Base-by-base conservation (phyloP, 2,329 filamentous ascomycete species). In the Fusarium globosum region DNA sequence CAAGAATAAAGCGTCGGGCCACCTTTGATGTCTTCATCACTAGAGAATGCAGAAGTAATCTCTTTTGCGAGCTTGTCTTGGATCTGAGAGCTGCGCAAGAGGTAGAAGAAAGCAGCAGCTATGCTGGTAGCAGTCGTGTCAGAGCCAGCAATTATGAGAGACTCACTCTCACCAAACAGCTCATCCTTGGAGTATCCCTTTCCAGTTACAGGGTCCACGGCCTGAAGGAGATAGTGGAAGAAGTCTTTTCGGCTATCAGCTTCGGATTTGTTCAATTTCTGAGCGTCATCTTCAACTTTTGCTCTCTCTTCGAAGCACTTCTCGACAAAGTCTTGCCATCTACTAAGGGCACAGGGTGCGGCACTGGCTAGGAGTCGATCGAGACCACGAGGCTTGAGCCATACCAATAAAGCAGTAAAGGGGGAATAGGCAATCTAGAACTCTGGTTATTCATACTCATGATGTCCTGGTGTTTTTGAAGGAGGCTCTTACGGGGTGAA, bases 151-250 rank as follows among this genome's bases (percentile, higher is more conserved):
- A 76, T 68, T 26, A 76, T 75, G n/a, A 76, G 72, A 7, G 69
- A 66, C 49, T 77, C 71, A 20, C 68, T 74, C 65, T 79, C 76
- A 30, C 76, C 72, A 35, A 65, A 76, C 4, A 79, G 67, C 46
- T 79, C 76, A 4, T 68, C 51, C 1, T 53, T n/a, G 13, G 51
- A 69, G 41, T 76, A 78, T 20, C 76, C 76, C 21, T 65, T 60
- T 45, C 77, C 76, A 2, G 76, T 77, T 41, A 73, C 68, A 12
- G 76, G 76, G n/a, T 79, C 76, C n/a, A 57, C 55, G 0, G 71
- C 69, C 20, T 63, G 41, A 51, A 75, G 61, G 21, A 79, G 64
- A 38, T 76, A 71, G 26, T 77, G 65, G 30, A 78, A 78, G 33
- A 79, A 76, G 63, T 78, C 77, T 30, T 71, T 78, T 55, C 70